Percentiles rank a stretch among this genome's conserved stretches.
phyloP scores from a whole-genome alignment of 2,329 filamentous ascomycete species.

The Colletotrichum viniferum region DNA sequence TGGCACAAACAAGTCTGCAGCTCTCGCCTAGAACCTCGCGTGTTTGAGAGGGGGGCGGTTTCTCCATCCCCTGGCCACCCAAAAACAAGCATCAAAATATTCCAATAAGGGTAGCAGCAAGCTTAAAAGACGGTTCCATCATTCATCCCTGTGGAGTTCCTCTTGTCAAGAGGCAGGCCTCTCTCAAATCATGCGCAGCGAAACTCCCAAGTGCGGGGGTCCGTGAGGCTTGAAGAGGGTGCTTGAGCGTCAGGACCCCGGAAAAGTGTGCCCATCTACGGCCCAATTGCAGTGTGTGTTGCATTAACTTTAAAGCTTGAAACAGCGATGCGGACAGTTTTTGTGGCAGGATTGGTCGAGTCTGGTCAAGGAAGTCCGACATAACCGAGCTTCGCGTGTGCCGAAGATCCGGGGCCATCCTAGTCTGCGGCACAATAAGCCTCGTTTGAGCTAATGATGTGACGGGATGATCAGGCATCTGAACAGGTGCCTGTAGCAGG shows the following conservation, averaged over 20 bases:
- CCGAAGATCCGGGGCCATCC: neutral
- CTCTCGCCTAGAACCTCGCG: neutral
- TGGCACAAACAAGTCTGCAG: neutral
- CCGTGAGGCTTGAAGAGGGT: neutral
- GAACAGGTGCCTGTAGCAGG: constrained; percentile 3
- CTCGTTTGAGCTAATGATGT: constrained; percentile 12
- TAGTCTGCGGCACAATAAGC: neutral
- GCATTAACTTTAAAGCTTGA: constrained; percentile 18
- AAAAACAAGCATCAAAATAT: neutral
- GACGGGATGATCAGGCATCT: constrained; percentile 20
- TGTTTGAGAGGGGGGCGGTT: constrained; percentile 9
- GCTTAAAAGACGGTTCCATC: neutral
- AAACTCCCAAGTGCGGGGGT: neutral
- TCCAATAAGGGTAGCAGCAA: neutral
- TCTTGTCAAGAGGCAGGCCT: neutral
- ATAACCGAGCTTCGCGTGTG: neutral
- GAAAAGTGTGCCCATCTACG: neutral
- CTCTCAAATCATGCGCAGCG: neutral
- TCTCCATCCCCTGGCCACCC: neutral
- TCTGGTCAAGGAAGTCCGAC: neutral
- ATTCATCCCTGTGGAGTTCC: neutral
- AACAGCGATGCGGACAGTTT: constrained; percentile 13
- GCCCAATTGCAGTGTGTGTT: neutral
- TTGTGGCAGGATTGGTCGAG: constrained; percentile 5
- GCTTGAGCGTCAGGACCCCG: neutral